Conservation (phyloP, 2,329 filamentous ascomycete species). For the Trichophyton simii region DNA sequence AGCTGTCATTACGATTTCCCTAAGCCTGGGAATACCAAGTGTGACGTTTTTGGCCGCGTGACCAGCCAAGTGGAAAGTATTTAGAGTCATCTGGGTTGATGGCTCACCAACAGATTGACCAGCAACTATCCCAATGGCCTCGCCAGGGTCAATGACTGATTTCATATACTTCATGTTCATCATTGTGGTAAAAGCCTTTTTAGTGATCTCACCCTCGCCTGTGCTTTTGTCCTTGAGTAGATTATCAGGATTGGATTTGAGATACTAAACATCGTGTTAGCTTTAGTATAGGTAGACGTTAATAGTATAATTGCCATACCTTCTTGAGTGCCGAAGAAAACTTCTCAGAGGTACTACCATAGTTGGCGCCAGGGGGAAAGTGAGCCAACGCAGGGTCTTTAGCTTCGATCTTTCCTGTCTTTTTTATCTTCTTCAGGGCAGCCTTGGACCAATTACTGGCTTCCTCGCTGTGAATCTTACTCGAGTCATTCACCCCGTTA, state of each 20-base stretch:
- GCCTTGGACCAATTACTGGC: constrained; percentile 49
- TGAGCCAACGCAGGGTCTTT: constrained; percentile 64
- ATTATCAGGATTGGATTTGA: constrained; percentile 58
- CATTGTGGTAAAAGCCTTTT: constrained; percentile 69
- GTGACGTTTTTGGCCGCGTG: constrained; percentile 98
- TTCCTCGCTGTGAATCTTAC: constrained; percentile 53
- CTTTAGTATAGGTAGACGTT: not conserved
- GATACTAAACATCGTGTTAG: constrained; percentile 41
- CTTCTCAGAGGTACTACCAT: constrained; percentile 75
- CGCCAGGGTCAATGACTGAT: constrained; percentile 84
- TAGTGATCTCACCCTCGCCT: constrained; percentile 37
- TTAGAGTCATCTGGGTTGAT: constrained; percentile 97
- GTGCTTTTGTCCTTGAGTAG: constrained; percentile 50
- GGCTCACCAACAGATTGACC: constrained; percentile 95
- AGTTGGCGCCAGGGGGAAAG: constrained; percentile 61
- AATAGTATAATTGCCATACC: constrained; percentile 24
- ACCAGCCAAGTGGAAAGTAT: constrained; percentile 98
- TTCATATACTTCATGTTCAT: constrained; percentile 87
- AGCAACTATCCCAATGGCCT: constrained; percentile 92
- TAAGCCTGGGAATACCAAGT: constrained; percentile 87
- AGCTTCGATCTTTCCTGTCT: constrained; percentile 52
- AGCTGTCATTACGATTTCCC: constrained; percentile 98
- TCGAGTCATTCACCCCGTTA: constrained; percentile 47
- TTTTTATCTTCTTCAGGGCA: constrained; percentile 67
- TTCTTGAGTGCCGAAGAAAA: constrained; percentile 60